Conservation (phyloP, 352 stramenopile species). For the Phytopythium boreale region DNA sequence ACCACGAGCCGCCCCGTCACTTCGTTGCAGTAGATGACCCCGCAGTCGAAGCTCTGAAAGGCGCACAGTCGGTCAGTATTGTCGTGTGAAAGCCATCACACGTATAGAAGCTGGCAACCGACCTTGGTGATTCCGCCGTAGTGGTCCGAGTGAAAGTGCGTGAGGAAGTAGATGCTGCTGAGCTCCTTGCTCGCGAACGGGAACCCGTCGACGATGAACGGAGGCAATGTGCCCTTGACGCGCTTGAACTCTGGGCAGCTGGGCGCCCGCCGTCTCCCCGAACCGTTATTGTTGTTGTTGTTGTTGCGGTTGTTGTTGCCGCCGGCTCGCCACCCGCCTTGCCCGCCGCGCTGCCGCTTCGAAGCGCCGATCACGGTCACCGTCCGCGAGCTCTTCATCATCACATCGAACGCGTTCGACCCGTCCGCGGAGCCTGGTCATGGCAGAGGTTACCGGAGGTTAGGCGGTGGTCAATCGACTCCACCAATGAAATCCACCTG, state of each 20-base stretch:
- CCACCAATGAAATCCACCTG: too few relatives aligned
- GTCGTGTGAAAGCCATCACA: background rate
- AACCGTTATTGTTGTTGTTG: constrained; percentile 7
- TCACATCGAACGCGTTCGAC: constrained; percentile 75
- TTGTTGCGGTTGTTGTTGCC: constrained; percentile 14
- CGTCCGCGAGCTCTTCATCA: constrained; percentile 80
- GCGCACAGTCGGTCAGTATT: background rate
- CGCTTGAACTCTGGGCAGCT: constrained; percentile 78
- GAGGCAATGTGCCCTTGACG: constrained; percentile 66
- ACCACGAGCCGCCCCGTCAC: constrained; percentile 91
- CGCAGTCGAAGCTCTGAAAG: constrained; percentile 78
- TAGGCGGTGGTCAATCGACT: too few relatives aligned
- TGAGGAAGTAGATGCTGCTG: constrained; percentile 93
- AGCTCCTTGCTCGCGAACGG: constrained; percentile 70
- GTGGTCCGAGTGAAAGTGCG: constrained; percentile 97
- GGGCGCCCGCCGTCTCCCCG: constrained; percentile 6
- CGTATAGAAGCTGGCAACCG: background rate
- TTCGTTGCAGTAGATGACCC: constrained; percentile 95
- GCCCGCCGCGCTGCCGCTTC: constrained; percentile 23
- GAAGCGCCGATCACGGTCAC: constrained; percentile 35
- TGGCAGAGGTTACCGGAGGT: background rate
- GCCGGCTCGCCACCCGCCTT: constrained; percentile 21
- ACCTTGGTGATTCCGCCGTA: constrained; percentile 90
- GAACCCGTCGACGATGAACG: constrained; percentile 89
- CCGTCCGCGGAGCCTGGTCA: constrained; percentile 1